phyloP scores from a whole-genome alignment of 139 green algal genomes.

The Axilococcus clingmanii region DNA sequence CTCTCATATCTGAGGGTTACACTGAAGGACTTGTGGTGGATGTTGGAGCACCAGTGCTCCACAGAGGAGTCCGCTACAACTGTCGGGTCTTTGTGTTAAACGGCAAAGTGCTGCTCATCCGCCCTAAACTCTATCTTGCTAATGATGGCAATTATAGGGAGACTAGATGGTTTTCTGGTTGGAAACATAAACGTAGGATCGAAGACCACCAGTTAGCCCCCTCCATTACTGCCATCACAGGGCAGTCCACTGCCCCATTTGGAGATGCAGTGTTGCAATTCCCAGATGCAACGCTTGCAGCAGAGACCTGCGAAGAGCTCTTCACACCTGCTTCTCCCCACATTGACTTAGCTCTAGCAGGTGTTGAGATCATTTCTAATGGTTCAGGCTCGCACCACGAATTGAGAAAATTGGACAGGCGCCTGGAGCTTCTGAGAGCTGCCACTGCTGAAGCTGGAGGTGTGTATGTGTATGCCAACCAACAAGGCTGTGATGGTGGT shows the following conservation, averaged over 20 bases:
- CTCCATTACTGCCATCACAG: conserved; percentile 34
- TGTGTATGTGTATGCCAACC: conserved; percentile 97
- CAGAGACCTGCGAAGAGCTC: conserved; percentile 94
- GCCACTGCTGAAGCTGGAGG: conserved; percentile 83
- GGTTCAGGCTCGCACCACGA: conserved; percentile 89
- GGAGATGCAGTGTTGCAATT: conserved; percentile 67
- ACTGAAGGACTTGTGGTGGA: conserved; percentile 80
- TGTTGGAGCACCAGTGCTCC: conserved; percentile 86
- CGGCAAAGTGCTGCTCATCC: conserved; percentile 74
- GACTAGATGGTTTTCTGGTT: conserved; percentile 75
- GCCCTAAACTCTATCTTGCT: conserved; percentile 87
- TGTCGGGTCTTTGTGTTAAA: conserved; percentile 79
- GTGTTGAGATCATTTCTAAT: conserved; percentile 92
- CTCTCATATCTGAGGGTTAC: conserved; percentile 45
- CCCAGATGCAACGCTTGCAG: conserved; percentile 55
- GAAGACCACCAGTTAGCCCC: conserved; percentile 64
- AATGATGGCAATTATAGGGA: conserved; percentile 98
- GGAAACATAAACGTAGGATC: conserved; percentile 58
- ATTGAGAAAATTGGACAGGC: conserved; percentile 44
- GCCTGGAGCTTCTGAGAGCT: conserved; percentile 77
- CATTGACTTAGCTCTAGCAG: conserved; percentile 64
- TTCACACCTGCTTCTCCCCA: conserved; percentile 80
- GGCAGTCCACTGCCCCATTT: conserved; percentile 68
- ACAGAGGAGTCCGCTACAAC: conserved; percentile 88
- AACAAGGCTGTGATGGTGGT: conserved; percentile 90